phyloP scores from a whole-genome alignment of 169 alveolate genomes.

The Babesia ovis region DNA sequence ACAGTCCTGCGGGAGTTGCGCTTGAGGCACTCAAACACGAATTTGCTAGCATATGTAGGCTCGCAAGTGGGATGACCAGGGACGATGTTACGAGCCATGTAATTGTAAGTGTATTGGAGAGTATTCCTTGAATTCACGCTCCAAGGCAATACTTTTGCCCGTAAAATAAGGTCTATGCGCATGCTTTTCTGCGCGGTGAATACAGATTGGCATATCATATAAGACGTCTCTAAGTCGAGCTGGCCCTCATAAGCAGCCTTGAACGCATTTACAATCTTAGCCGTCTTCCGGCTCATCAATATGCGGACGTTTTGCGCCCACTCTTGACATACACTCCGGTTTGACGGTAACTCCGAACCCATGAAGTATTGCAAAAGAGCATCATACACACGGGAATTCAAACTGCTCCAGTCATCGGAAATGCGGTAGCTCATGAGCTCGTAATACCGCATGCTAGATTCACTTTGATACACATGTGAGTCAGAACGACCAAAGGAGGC shows the following conservation, averaged over 20 bases:
- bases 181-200: constrained; percentile 53
- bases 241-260: constrained; percentile 46
- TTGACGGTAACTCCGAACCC: constrained; percentile 33
- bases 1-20: constrained; percentile 36
- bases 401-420: constrained; percentile 21
- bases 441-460: constrained; percentile 12
- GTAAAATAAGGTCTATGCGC: constrained; percentile 59
- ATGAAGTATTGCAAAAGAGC: constrained; percentile 52
- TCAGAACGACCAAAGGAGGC: neutral
- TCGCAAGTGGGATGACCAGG: neutral
- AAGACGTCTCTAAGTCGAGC: constrained; percentile 43
- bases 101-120: constrained; percentile 54
- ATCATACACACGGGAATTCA: constrained; percentile 35
- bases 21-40: constrained; percentile 56
- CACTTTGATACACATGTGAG: neutral
- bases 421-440: constrained; percentile 28
- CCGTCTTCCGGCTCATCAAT: constrained; percentile 36
- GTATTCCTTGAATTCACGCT: constrained; percentile 30
- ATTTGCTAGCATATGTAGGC: constrained; percentile 49
- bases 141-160: constrained; percentile 35
- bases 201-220: constrained; percentile 56
- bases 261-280: constrained; percentile 39
- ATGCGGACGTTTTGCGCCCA: constrained; percentile 56
- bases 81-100: constrained; percentile 6
- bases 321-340: constrained; percentile 29